phyloP scores from a whole-genome alignment of 306 rosid genomes.

The Quercus alba region DNA sequence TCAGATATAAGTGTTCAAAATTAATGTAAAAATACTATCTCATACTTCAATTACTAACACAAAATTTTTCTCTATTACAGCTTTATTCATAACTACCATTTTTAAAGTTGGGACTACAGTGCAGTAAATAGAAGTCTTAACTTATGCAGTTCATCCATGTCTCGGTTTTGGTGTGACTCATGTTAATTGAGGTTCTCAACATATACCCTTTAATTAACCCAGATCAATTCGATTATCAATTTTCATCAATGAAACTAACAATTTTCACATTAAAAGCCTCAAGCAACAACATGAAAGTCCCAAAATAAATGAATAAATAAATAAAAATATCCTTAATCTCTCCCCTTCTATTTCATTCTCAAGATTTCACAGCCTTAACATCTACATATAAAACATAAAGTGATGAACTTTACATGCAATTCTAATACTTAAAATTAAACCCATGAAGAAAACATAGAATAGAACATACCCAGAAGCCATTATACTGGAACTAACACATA shows the following conservation, averaged over 20 bases:
- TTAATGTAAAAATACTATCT: neutral
- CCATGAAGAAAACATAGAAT: neutral
- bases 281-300: neutral
- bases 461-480: slow-evolving; percentile 1
- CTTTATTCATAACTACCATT: neutral
- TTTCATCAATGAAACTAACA: neutral
- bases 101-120: neutral
- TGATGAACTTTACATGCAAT: neutral
- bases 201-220: neutral
- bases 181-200: neutral
- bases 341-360: neutral
- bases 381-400: neutral
- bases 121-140: neutral
- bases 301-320: neutral
- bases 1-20: neutral
- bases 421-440: neutral
- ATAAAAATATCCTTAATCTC: neutral
- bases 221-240: neutral
- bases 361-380: neutral
- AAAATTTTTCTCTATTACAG: no score
- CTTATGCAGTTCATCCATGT: neutral
- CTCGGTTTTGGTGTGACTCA: neutral
- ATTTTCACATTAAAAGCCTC: neutral
- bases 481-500: slow-evolving; percentile 15
- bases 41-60: neutral